phyloP scores from a whole-genome alignment of 257 asterid genomes.

The Solanum etuberosum region DNA sequence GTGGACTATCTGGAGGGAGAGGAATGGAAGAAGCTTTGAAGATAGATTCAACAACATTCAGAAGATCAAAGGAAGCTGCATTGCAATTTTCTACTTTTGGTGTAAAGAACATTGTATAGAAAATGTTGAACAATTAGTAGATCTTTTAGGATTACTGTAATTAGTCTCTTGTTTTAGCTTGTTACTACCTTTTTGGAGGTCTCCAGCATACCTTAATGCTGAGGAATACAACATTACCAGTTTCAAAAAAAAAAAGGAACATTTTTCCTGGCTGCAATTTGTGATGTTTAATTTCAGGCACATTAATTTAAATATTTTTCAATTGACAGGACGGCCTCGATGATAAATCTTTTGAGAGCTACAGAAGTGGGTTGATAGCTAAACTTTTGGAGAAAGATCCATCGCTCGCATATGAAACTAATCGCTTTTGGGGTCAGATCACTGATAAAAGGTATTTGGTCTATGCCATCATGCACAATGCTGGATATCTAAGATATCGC shows the following conservation, averaged over 20 bases:
- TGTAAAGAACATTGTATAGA: background rate
- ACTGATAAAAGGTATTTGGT: conserved; percentile 70
- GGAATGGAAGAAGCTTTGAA: background rate
- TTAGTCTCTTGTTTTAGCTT: background rate
- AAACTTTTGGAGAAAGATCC: conserved; percentile 97
- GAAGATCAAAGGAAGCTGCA: background rate
- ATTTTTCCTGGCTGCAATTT: background rate
- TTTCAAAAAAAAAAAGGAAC: background rate
- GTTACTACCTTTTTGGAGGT: background rate
- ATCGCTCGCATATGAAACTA: conserved; percentile 73
- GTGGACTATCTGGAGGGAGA: background rate
- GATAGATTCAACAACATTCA: background rate
- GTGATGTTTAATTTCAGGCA: background rate
- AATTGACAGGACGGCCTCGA: conserved; percentile 57
- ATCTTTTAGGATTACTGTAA: background rate
- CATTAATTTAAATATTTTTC: conserved; percentile 7
- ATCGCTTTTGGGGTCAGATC: conserved; percentile 86
- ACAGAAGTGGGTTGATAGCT: conserved; percentile 62
- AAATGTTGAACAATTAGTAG: background rate
- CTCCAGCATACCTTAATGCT: background rate
- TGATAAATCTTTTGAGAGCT: conserved; percentile 66
- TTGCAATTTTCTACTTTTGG: background rate
- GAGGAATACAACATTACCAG: background rate
- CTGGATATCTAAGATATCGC: background rate
- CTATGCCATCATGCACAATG: background rate